These are phyloP conservation scores for Crithidia expoeki DNA, from an alignment of 208 protist genomes.

Conservation along the genomic window DNA sequence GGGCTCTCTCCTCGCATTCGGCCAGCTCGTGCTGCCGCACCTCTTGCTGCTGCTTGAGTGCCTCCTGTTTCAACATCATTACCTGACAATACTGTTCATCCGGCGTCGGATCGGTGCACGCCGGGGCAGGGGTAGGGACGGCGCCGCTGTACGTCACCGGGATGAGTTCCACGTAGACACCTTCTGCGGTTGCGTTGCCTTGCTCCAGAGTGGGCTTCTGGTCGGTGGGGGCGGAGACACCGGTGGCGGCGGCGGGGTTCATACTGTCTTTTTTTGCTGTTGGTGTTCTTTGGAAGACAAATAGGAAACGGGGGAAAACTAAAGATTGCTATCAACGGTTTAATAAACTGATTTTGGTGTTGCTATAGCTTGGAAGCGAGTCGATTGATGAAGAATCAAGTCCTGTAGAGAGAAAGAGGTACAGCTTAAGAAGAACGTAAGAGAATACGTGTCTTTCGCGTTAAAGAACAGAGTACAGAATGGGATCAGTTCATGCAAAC, in stretches of 20 bases:
- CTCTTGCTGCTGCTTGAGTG: conserved; percentile 39
- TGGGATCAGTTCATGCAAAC: too few relatives aligned
- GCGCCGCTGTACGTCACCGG: conserved; percentile 58
- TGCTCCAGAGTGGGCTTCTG: conserved; percentile 1
- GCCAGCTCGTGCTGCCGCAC: background rate
- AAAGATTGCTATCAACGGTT: background rate
- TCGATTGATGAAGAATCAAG: background rate
- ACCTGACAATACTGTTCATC: conserved; percentile 66
- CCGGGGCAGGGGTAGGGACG: conserved; percentile 51
- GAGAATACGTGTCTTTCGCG: background rate
- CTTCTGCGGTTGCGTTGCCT: background rate
- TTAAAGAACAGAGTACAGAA: background rate
- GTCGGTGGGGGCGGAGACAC: too few relatives aligned
- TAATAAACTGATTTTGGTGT: too few relatives aligned
- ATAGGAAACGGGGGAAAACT: background rate
- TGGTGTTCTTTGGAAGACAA: background rate
- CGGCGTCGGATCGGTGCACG: conserved; percentile 69
- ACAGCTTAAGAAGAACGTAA: background rate
- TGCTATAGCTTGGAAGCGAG: background rate
- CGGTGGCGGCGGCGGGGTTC: background rate
- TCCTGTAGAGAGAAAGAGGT: background rate
- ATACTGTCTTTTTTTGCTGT: background rate
- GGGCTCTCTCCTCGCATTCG: conserved; percentile 12
- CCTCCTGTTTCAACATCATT: conserved; percentile 34
- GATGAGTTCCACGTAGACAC: conserved; percentile 45